Conservation (phyloP, 257 asterid species). For the Fraxinus anomala region DNA sequence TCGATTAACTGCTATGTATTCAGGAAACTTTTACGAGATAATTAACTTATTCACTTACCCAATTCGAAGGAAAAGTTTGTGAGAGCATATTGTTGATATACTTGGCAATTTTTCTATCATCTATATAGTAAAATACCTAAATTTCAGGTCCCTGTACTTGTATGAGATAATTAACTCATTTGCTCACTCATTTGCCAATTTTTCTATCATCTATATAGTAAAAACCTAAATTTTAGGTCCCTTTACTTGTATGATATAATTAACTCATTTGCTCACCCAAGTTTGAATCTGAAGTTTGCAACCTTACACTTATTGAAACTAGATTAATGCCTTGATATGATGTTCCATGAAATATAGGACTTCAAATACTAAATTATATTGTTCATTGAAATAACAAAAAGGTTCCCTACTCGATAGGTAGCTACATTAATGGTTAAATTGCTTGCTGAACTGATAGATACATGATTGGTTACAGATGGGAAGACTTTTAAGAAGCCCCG, state of each 20-base stretch:
- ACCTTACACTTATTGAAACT: background rate
- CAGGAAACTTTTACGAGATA: background rate
- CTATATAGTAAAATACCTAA: too few species aligned
- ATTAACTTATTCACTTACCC: background rate
- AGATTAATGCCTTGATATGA: background rate
- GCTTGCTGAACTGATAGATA: background rate
- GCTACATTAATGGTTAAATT: background rate
- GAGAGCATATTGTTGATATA: too few species aligned
- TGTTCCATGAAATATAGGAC: too few species aligned
- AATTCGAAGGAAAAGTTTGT: too few species aligned
- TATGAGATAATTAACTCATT: background rate
- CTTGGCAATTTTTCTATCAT: too few species aligned
- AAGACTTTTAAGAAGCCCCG: conserved; percentile 67
- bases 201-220: too few species aligned
- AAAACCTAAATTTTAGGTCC: too few species aligned
- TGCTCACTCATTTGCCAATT: background rate
- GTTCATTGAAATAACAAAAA: background rate
- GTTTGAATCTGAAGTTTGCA: background rate
- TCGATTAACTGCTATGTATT: background rate
- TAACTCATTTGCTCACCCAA: background rate
- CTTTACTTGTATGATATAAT: background rate
- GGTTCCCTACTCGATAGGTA: background rate
- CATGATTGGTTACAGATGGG: conserved; percentile 43
- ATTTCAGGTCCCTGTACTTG: background rate
- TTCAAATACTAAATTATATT: background rate